These are phyloP conservation scores for Synchytrium microbalum DNA, from an alignment of 371 early-diverging fungal species.

Conservation along the genomic window DNA sequence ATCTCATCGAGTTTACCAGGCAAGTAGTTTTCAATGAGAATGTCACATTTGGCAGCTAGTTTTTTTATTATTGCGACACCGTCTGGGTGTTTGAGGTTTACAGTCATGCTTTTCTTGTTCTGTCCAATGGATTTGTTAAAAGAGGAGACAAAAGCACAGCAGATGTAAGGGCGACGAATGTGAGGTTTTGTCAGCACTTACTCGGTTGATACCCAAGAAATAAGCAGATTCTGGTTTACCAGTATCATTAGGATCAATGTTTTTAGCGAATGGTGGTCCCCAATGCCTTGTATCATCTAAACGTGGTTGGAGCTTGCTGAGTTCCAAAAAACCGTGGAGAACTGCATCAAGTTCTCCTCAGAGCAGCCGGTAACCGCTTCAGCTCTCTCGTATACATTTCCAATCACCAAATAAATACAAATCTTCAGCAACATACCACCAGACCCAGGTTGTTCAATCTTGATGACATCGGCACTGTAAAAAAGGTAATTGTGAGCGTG, in stretches of 20 bases:
- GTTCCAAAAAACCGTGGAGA: background rate
- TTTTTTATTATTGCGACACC: slow-evolving; percentile 60
- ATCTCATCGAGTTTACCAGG: slow-evolving; percentile 74
- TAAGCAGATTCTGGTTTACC: slow-evolving; percentile 69
- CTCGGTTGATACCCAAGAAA: slow-evolving; percentile 82
- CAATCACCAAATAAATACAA: too few species aligned
- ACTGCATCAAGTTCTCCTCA: background rate
- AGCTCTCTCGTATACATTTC: too few species aligned
- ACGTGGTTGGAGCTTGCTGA: background rate
- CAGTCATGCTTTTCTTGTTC: slow-evolving; percentile 80
- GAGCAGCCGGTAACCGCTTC: background rate
- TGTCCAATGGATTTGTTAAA: too few species aligned
- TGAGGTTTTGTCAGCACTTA: too few species aligned
- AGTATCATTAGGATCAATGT: slow-evolving; percentile 32
- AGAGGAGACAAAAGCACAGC: background rate
- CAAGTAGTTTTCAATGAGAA: slow-evolving; percentile 85
- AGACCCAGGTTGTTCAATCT: slow-evolving; percentile 65
- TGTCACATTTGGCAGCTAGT: slow-evolving; percentile 61
- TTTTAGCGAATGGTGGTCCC: slow-evolving; percentile 37
- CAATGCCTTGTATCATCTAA: background rate
- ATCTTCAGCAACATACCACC: slow-evolving; percentile 37
- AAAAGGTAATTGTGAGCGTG: slow-evolving; percentile 1
- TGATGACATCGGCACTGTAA: slow-evolving; percentile 79
- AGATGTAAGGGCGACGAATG: background rate
- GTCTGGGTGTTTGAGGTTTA: slow-evolving; percentile 64